These are phyloP conservation scores for Yamadazyma tumulicola DNA, from an alignment of 805 yeast genomes.

Conservation along the genomic window DNA sequence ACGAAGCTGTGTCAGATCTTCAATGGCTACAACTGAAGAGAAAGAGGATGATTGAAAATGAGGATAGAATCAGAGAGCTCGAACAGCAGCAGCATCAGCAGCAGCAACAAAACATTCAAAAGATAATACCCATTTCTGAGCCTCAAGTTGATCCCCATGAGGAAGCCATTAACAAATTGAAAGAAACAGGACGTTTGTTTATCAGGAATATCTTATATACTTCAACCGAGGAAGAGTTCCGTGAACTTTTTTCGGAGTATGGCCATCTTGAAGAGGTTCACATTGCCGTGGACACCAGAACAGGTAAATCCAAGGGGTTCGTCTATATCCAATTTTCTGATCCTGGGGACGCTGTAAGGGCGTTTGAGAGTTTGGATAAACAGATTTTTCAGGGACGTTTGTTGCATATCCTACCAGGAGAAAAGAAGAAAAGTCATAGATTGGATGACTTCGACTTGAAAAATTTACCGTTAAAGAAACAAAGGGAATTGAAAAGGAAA, in stretches of 20 bases:
- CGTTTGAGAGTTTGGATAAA: conserved; percentile 73
- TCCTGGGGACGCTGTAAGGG: conserved; percentile 69
- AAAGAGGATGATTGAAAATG: conserved; percentile 54
- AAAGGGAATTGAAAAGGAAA: conserved; percentile 77
- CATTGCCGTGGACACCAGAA: conserved; percentile 84
- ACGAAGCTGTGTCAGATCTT: conserved; percentile 77
- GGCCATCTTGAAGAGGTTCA: conserved; percentile 88
- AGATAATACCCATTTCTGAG: conserved; percentile 7
- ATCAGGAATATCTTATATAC: conserved; percentile 80
- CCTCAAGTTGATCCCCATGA: conserved; percentile 40
- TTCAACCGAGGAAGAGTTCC: conserved; percentile 77
- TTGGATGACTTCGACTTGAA: conserved; percentile 89
- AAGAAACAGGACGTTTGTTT: conserved; percentile 76
- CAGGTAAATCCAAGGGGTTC: conserved; percentile 89
- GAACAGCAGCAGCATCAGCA: conserved; percentile 3
- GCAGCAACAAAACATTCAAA: neutral
- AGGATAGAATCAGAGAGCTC: conserved; percentile 13
- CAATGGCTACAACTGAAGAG: conserved; percentile 85
- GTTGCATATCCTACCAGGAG: conserved; percentile 83
- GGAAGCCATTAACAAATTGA: conserved; percentile 47
- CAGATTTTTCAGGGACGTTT: conserved; percentile 92
- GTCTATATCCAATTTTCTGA: conserved; percentile 76
- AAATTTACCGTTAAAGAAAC: conserved; percentile 90
- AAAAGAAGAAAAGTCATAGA: conserved; percentile 74
- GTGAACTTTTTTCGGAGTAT: conserved; percentile 55